Percentiles rank a stretch among this genome's conserved stretches.
phyloP scores from a whole-genome alignment of 202 grass and related monocot species.

The Carex arenaria region DNA sequence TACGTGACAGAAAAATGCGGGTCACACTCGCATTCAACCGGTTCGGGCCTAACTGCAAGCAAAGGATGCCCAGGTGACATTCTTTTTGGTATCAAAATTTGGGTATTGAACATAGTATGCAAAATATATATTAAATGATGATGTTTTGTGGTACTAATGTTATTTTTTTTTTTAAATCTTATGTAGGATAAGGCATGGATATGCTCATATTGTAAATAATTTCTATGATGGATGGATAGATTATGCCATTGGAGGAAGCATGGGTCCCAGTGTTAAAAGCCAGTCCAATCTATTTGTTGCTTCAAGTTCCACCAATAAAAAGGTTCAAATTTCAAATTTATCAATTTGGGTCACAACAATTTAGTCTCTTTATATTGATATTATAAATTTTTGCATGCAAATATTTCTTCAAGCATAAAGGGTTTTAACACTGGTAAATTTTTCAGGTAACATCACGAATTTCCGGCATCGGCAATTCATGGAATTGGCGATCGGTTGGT shows the following conservation, averaged over 20 bases:
- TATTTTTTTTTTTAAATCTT: not conserved
- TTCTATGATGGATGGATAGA: conserved; percentile 65
- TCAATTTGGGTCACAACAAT: not conserved
- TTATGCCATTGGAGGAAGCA: conserved; percentile 91
- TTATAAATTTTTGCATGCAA: not conserved
- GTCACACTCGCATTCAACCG: conserved; percentile 85
- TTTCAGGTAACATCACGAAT: conserved; percentile 54
- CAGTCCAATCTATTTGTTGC: conserved; percentile 76
- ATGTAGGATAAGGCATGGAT: conserved; percentile 65
- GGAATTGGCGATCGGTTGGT: conserved; percentile 61
- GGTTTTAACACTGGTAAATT: not conserved
- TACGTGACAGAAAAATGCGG: conserved; percentile 46
- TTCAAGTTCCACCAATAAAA: conserved; percentile 29
- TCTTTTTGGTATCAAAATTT: not conserved
- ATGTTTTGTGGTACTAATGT: not conserved
- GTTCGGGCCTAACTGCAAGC: conserved; percentile 72
- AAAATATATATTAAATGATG: not conserved
- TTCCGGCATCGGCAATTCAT: not conserved
- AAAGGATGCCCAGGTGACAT: conserved; percentile 78
- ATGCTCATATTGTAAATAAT: conserved; percentile 81
- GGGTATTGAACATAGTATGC: not conserved
- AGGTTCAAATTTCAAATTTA: conserved; percentile 23
- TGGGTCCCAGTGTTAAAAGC: conserved; percentile 62
- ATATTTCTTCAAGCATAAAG: not conserved
- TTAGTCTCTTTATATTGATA: not conserved